Conservation (phyloP, 768 basidiomycete genomes). For the Suillus plorans region DNA sequence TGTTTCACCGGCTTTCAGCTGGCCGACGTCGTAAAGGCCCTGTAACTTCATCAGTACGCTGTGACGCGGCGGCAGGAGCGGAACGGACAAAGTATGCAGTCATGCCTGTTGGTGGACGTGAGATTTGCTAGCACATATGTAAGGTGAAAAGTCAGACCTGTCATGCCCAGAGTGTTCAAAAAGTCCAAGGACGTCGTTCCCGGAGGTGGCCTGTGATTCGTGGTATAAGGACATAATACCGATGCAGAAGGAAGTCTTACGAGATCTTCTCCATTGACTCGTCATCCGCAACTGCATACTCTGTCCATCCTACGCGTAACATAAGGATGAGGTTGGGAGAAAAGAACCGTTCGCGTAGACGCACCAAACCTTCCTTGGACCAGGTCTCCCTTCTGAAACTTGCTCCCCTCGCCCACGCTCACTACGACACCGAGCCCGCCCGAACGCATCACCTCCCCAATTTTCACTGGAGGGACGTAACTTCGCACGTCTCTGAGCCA, state of each 20-base stretch:
- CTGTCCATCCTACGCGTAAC: constrained; percentile 63
- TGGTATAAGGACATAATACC: neutral
- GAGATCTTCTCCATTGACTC: constrained; percentile 48
- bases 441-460: constrained; percentile 78
- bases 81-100: constrained; percentile 84
- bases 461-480: constrained; percentile 69
- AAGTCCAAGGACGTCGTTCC: constrained; percentile 74
- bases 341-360: constrained; percentile 18
- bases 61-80: neutral
- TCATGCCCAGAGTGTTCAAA: constrained; percentile 73
- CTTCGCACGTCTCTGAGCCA: constrained; percentile 75
- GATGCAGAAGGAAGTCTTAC: constrained; percentile 40
- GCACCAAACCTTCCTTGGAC: constrained; percentile 64
- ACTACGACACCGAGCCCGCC: constrained; percentile 69
- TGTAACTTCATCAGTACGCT: constrained; percentile 26
- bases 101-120: constrained; percentile 47
- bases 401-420: constrained; percentile 51
- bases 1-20: constrained; percentile 81
- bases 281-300: constrained; percentile 65
- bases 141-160: constrained; percentile 47
- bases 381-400: constrained; percentile 62
- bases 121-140: neutral
- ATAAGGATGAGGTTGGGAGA: neutral
- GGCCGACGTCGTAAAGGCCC: constrained; percentile 81
- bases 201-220: constrained; percentile 45